phyloP scores from a whole-genome alignment of 768 basidiomycete genomes.

The Gelatoporia subvermispora region DNA sequence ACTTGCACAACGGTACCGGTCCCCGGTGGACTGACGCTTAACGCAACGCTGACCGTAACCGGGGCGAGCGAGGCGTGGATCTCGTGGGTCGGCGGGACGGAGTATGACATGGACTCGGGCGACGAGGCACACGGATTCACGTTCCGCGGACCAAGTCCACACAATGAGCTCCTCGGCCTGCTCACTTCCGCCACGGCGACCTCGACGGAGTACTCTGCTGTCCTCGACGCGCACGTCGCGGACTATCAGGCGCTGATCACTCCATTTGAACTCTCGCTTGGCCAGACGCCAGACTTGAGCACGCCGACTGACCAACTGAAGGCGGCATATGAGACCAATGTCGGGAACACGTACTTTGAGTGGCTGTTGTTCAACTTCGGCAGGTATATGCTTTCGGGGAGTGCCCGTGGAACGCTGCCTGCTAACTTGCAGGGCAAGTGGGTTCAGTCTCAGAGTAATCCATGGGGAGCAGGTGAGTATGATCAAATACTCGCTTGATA shows the following conservation, averaged over 20 bases:
- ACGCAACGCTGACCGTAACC: conserved; percentile 42
- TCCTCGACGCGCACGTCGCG: conserved; percentile 44
- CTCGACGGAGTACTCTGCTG: conserved; percentile 29
- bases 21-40: background rate
- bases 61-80: conserved; percentile 54
- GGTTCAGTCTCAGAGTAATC: conserved; percentile 47
- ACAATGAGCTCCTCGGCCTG: conserved; percentile 35
- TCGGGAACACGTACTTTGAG: conserved; percentile 63
- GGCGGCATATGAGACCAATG: conserved; percentile 45
- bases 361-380: conserved; percentile 74
- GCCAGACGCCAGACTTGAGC: conserved; percentile 48
- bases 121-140: conserved; percentile 50
- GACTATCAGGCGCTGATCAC: conserved; percentile 42
- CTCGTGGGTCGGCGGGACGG: conserved; percentile 71
- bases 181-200: conserved; percentile 21
- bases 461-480: conserved; percentile 56
- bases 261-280: conserved; percentile 54
- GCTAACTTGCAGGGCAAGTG: conserved; percentile 75
- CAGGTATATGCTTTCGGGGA: conserved; percentile 58
- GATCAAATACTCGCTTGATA: background rate
- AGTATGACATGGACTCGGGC: conserved; percentile 62
- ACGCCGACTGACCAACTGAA: conserved; percentile 56
- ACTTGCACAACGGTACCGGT: conserved; percentile 29
- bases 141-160: conserved; percentile 62
- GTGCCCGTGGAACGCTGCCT: conserved; percentile 58